Base-by-base conservation (phyloP, 2,329 filamentous ascomycete species). In the Microdochium paspali region DNA sequence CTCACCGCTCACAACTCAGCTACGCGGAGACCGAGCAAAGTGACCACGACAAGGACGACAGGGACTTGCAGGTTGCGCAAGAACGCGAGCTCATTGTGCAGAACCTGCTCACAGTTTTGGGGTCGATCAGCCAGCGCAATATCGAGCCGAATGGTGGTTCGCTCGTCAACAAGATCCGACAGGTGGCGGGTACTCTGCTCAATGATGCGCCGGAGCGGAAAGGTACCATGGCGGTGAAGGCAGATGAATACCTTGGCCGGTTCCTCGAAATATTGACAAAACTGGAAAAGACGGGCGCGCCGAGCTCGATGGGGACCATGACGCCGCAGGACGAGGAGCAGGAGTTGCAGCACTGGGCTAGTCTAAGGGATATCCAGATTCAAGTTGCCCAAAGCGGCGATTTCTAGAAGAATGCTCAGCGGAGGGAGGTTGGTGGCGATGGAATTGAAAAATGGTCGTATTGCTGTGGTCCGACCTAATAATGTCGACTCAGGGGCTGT, bases 41-140 rank as follows among this genome's bases (percentile, higher is more conserved):
- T 0, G 69, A 70, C 24, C 67, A 70, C 31, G 68, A 68, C 47
- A 66, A 71, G 42, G 60, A 73, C 44, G 68, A 68, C 13, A 63
- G 66, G 6, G 77, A 82, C 47, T 71, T 74, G 3, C 73, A 79
- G 59, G 89, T 95, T 79, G 73, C 76, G 1, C 71, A 80, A 21
- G 90, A 95, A 68, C 79, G 87, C 3, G 87, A 90, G 56, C 73
- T 80, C n/a, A 89, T 95, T 26, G 82, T 94, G 10, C 82, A 87
- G 54, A 84, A 90, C 61, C 74, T 95, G 2, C 75, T 94, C 1
- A 73, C 80, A 3, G 82, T 94, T 3, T 70, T 95, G 4, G 78
- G 79, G 24, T 87, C 80, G 48, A 87, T 95, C 55, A 86, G 85
- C 44, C 87, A 91, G 70, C 80, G 87, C 50, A 90, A 90, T 63